These are phyloP conservation scores for Gillenia trifoliata DNA, from an alignment of 306 rosid genomes.

Conservation along the genomic window DNA sequence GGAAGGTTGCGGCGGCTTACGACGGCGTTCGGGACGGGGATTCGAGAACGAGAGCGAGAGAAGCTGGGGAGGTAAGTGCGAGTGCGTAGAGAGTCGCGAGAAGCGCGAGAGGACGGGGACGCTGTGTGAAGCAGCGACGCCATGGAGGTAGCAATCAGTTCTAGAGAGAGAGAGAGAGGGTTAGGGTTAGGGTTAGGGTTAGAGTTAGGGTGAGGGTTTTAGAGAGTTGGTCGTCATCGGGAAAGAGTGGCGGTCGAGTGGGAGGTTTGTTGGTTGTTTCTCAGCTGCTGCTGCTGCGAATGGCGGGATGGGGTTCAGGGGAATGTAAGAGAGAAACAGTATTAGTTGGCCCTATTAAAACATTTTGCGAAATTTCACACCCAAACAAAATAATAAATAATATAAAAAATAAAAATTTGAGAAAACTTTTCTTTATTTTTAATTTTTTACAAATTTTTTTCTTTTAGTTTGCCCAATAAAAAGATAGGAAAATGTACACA, in stretches of 20 bases:
- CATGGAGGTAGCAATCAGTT: constrained; percentile 1
- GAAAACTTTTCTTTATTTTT: neutral
- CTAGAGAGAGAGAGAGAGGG: neutral
- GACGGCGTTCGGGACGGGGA: neutral
- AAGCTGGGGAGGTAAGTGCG: neutral
- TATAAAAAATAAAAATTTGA: no score
- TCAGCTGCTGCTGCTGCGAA: neutral
- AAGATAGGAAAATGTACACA: no score
- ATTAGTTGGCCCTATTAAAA: neutral
- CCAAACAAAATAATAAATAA: no score
- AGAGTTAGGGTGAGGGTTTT: neutral
- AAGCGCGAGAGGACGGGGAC: constrained; percentile 3
- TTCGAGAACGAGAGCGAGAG: constrained; percentile 7
- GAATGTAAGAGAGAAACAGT: neutral
- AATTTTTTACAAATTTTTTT: no score
- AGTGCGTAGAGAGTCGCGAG: constrained; percentile 4
- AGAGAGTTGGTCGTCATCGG: neutral
- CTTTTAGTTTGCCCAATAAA: no score
- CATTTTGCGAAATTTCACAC: no score
- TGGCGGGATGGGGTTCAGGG: neutral
- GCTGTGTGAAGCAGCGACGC: constrained; percentile 28
- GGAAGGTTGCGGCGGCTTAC: constrained; percentile 10
- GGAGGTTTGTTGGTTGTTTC: neutral
- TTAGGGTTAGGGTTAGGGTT: neutral
- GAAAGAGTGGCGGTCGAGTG: neutral